Evolutionary conservation across 2,329 filamentous ascomycete species (phyloP), one percentile per base, ranked within the genome.

Genomic region (Aspergillus sp.): DNA sequence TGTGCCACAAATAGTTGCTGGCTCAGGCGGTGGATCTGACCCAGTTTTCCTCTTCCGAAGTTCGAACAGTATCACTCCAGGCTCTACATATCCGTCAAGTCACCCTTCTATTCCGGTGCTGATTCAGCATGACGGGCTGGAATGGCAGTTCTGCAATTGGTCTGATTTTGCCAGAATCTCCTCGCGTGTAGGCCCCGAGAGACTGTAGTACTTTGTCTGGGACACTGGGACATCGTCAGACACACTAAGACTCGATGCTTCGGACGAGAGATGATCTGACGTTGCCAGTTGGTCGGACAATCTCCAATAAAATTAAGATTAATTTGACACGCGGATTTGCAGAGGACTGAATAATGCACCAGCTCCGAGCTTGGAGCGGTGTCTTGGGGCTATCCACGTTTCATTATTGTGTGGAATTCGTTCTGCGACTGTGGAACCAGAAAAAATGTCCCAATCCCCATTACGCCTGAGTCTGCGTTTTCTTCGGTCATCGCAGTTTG

Each of bases 351-450:
- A 15, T 15, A 41, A 31, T 48, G 11, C 53, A 38, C 7, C 17
- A 48, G 25, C 43, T 50, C 53, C 53, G 46, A 30, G n/a, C 28
- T 38, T 56, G 43, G 17, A 41, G 55, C 55, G 47, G 55, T 51
- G 46, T 50, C 54, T 49, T 58, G 25, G 49, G 41, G 49, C 19
- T 59, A 50, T 54, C 57, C 57, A 59, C 51, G 51, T 54, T 54
- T 53, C 57, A 54, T 59, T 41, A 41, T 54, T 59, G 57, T 54
- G 51, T 54, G 57, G 57, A 49, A 59, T 43, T 31, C 31, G 49
- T 45, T 54, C 31, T 34, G 30, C 46, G 55, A 49, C 31, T 59
- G 57, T 59, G 57, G 50, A 54, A 59, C 57, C 57, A 45, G 31
- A 46, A 46, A 52, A 46, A 31, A 53, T 49, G 57, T 53, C 57